These are phyloP conservation scores for Nemania abortiva DNA, from an alignment of 2,329 filamentous ascomycete genomes.

Conservation along the genomic window DNA sequence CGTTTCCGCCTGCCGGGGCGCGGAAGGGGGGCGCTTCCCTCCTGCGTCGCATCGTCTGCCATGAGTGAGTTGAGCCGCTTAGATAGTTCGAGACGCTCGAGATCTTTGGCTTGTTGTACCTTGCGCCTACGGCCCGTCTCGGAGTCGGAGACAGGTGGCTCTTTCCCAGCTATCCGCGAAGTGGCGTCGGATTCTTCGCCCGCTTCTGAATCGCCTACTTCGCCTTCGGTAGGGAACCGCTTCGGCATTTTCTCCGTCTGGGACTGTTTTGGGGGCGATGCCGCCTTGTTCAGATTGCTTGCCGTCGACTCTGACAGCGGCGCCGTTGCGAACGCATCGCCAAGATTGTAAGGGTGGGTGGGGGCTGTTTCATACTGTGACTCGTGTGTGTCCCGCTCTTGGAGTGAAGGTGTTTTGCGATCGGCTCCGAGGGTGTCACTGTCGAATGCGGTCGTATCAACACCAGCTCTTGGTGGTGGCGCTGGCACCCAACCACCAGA, in stretches of 20 bases:
- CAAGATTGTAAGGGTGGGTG: conserved; percentile 53
- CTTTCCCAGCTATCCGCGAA: conserved; percentile 15
- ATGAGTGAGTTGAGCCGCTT: conserved; percentile 47
- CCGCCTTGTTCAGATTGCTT: conserved; percentile 58
- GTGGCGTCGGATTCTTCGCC: conserved; percentile 48
- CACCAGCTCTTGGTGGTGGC: conserved; percentile 46
- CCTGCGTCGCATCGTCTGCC: conserved; percentile 31
- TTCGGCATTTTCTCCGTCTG: conserved; percentile 46
- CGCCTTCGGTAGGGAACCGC: conserved; percentile 53
- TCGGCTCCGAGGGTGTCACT: conserved; percentile 47
- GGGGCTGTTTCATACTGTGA: conserved; percentile 57
- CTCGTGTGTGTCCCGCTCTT: conserved; percentile 36
- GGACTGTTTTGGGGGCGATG: conserved; percentile 48
- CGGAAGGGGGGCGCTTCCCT: conserved; percentile 33
- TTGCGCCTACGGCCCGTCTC: conserved; percentile 41
- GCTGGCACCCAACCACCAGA: conserved; percentile 34
- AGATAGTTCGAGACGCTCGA: conserved; percentile 46
- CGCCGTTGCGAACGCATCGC: conserved; percentile 46
- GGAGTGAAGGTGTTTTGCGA: conserved; percentile 4
- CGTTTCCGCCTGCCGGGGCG: conserved; percentile 55
- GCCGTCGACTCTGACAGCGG: conserved; percentile 58
- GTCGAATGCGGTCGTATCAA: conserved; percentile 59
- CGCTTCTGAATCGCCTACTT: conserved; percentile 60
- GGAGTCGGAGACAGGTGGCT: conserved; percentile 18
- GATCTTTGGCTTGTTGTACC: conserved; percentile 37